phyloP scores from a whole-genome alignment of 208 protist species.

The Leishmania turanica region DNA sequence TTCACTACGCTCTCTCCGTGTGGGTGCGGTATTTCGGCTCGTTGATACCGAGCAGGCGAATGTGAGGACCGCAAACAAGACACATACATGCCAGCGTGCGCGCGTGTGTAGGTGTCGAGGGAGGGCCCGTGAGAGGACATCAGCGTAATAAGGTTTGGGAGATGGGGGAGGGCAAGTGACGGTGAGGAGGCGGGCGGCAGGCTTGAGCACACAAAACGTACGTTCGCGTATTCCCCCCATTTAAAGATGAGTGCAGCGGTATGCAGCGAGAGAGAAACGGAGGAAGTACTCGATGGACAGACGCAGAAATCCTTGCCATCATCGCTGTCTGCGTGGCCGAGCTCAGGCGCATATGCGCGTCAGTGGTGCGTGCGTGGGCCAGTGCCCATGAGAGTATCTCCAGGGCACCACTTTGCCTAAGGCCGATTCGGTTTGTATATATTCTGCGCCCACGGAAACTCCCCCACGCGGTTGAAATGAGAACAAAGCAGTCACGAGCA shows the following conservation, averaged over 20 bases:
- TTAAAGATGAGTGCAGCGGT: not conserved
- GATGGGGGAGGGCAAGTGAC: not conserved
- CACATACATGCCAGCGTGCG: not conserved
- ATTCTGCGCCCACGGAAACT: not conserved
- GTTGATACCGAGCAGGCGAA: not conserved
- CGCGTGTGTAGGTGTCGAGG: not conserved
- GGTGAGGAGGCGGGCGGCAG: not conserved
- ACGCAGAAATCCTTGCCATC: not conserved
- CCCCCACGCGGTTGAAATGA: not conserved
- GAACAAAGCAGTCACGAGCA: not conserved
- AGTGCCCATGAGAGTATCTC: not conserved
- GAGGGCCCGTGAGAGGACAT: not conserved
- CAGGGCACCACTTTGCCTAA: not conserved
- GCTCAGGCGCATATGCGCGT: not conserved
- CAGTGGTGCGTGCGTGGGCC: not conserved
- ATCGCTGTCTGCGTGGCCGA: not conserved
- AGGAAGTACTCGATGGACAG: not conserved
- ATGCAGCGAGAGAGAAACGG: not conserved
- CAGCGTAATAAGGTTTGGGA: not conserved
- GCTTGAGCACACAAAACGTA: not conserved
- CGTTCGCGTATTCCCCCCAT: not conserved
- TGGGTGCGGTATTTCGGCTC: not conserved
- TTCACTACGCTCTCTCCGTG: not conserved
- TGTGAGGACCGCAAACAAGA: not conserved
- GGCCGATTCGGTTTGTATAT: not conserved